phyloP scores from a whole-genome alignment of 2,329 filamentous ascomycete species.

The Neofusicoccum ribis region DNA sequence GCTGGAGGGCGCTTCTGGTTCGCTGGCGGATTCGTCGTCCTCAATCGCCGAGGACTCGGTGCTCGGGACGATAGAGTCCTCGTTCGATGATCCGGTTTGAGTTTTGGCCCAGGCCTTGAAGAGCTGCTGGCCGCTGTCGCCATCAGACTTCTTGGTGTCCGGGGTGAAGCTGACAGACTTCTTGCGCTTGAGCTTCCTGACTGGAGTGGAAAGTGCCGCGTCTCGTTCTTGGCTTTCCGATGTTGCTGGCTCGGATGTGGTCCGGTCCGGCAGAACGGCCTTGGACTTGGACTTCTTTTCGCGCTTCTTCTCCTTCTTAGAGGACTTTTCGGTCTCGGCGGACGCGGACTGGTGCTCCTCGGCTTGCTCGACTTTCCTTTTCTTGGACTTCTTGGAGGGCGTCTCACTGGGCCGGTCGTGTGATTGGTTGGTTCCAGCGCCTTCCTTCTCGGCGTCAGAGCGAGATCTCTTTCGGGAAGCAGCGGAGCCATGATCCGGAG shows the following conservation, averaged over 20 bases:
- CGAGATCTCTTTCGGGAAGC: conserved; percentile 14
- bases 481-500: not conserved
- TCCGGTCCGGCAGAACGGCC: not conserved
- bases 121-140: conserved; percentile 53
- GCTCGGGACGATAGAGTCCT: conserved; percentile 6
- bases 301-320: conserved; percentile 31
- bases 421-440: not conserved
- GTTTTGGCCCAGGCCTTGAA: conserved; percentile 51
- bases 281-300: conserved; percentile 1
- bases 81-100: conserved; percentile 28
- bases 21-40: conserved; percentile 22
- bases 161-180: conserved; percentile 67
- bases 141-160: conserved; percentile 62
- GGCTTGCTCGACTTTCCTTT: conserved; percentile 1
- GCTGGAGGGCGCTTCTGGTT: conserved; percentile 23
- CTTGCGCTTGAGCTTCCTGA: conserved; percentile 28
- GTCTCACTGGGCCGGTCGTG: not conserved
- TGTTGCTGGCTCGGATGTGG: not conserved
- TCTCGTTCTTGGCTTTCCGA: not conserved
- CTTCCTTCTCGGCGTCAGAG: not conserved
- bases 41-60: not conserved
- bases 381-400: conserved; percentile 14
- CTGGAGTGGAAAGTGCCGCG: not conserved
- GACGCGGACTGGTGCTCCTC: not conserved
- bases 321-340: conserved; percentile 19